Percentiles rank a stretch among this genome's conserved stretches.
These are phyloP conservation scores for Bonnemaisonia californica DNA, from an alignment of 31 red algal genomes.

Conservation along the genomic window DNA sequence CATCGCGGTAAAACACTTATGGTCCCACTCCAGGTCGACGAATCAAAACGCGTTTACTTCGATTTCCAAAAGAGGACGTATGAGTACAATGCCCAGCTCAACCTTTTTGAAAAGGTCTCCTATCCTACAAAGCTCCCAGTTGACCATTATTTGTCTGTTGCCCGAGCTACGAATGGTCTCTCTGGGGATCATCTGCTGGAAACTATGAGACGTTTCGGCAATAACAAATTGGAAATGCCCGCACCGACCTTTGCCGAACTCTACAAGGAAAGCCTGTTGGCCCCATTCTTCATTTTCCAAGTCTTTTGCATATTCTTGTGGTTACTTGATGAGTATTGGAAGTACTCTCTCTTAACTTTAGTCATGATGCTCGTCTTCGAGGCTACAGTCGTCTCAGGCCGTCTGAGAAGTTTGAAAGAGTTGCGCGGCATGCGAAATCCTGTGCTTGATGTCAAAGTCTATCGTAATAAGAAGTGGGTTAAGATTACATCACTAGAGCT, in stretches of 20 bases:
- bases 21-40: slow-evolving; percentile 32
- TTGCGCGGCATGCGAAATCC: slow-evolving; percentile 91
- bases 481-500: slow-evolving; percentile 69
- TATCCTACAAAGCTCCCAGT: slow-evolving; percentile 68
- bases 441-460: slow-evolving; percentile 52
- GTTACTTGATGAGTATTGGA: slow-evolving; percentile 94
- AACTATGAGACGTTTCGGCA: slow-evolving; percentile 55
- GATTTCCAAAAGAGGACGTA: slow-evolving; percentile 85
- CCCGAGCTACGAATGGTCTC: slow-evolving; percentile 47
- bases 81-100: slow-evolving; percentile 53
- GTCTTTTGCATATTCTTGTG: slow-evolving; percentile 95
- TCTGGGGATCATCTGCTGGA: slow-evolving; percentile 37
- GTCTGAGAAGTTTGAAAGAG: slow-evolving; percentile 80
- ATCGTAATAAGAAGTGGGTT: slow-evolving; percentile 78
- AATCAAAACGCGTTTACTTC: slow-evolving; percentile 53
- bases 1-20: slow-evolving; percentile 81
- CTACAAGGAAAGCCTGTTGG: slow-evolving; percentile 87
- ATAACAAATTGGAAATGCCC: slow-evolving; percentile 89
- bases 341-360: slow-evolving; percentile 90
- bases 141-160: slow-evolving; percentile 41
- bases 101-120: slow-evolving; percentile 64
- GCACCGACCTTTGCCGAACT: slow-evolving; percentile 90
- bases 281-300: slow-evolving; percentile 97
- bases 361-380: slow-evolving; percentile 97
- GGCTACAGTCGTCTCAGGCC: slow-evolving; percentile 82